These are phyloP conservation scores for Pseudoturritis turrita DNA, from an alignment of 345 rosid species.

Conservation along the genomic window DNA sequence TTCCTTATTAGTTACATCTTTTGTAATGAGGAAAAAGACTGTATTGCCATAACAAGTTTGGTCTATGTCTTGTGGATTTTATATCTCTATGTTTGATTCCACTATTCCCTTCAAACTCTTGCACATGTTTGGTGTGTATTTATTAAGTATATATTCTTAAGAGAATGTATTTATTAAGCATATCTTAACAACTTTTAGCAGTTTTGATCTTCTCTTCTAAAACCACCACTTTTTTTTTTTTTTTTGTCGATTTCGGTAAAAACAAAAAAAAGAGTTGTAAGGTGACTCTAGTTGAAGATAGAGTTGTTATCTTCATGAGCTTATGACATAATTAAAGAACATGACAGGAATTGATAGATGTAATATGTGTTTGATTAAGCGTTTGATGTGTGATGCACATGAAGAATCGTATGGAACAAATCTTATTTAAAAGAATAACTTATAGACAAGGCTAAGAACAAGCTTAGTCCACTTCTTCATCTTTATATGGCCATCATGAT, in stretches of 20 bases:
- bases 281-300: not conserved
- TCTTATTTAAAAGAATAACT: not conserved
- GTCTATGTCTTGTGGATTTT: not conserved
- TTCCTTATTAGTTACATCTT: not conserved
- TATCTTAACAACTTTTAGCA: not conserved
- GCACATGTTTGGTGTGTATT: not conserved
- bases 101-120: not conserved
- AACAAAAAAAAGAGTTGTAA: not conserved
- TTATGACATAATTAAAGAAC: constrained; percentile 3
- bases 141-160: not conserved
- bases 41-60: not conserved
- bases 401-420: not conserved
- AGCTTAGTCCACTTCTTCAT: not conserved
- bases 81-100: not conserved
- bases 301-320: not conserved
- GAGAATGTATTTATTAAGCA: not conserved
- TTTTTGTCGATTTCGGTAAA: not conserved
- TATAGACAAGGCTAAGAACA: not conserved
- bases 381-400: not conserved
- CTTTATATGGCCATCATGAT: not conserved
- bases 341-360: not conserved
- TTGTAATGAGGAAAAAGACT: not conserved
- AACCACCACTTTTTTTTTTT: not conserved
- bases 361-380: constrained; percentile 5
- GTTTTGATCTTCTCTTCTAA: not conserved